Conservation (phyloP, 2,329 filamentous ascomycete species). For the Colletotrichum kahawae region DNA sequence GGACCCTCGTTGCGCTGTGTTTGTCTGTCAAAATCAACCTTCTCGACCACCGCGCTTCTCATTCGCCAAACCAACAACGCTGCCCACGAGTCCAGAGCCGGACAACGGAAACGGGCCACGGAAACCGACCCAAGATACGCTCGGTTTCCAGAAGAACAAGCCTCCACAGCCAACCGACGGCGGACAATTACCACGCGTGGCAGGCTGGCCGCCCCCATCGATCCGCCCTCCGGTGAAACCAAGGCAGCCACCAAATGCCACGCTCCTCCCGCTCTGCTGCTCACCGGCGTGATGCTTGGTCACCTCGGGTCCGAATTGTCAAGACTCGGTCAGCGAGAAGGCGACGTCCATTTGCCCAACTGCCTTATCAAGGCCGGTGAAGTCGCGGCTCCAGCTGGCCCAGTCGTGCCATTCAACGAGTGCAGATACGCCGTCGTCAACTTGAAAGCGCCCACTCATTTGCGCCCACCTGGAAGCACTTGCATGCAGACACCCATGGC, state of each 20-base stretch:
- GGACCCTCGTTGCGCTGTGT: not conserved
- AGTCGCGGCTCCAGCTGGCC: not conserved
- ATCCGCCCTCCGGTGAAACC: not conserved
- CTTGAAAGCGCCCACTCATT: not conserved
- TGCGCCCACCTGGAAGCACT: conserved; percentile 10
- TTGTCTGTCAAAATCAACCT: conserved; percentile 5
- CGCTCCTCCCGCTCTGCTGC: not conserved
- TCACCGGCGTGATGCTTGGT: not conserved
- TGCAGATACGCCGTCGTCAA: not conserved
- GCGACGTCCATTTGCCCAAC: not conserved
- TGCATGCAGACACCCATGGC: conserved; percentile 7
- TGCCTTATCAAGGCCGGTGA: not conserved
- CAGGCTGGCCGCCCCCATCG: not conserved
- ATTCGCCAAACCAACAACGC: not conserved
- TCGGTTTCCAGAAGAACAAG: not conserved
- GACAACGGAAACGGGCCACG: not conserved
- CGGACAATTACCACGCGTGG: not conserved
- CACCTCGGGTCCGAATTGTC: not conserved
- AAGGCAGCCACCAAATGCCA: not conserved
- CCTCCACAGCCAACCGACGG: not conserved
- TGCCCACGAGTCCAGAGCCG: not conserved
- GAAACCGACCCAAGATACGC: not conserved
- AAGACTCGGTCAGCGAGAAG: not conserved
- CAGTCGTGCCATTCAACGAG: not conserved
- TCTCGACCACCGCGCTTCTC: not conserved